Evolutionary conservation across 495 filamentous ascomycete species (phyloP).

Genomic region (Hypoxylon intermedium): DNA sequence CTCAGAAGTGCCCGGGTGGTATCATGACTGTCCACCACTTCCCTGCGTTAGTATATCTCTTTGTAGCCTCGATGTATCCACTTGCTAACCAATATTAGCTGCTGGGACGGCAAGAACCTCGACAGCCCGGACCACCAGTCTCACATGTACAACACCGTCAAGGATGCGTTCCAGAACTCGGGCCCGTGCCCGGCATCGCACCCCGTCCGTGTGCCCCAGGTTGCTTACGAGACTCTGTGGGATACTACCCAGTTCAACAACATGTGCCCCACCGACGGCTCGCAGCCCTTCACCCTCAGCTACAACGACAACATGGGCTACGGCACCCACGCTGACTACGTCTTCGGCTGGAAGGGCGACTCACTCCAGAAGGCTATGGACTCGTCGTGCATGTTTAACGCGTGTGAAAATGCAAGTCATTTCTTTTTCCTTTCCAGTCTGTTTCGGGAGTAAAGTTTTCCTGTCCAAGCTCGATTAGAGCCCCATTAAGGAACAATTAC

Average conservation of each 20-base stretch:
- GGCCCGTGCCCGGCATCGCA: constrained; percentile 59
- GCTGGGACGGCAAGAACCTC: constrained; percentile 66
- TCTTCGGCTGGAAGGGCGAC: constrained; percentile 58
- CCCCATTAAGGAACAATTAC: too few species aligned
- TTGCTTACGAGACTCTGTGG: constrained; percentile 62
- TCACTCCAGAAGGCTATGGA: constrained; percentile 55
- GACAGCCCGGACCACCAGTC: constrained; percentile 64
- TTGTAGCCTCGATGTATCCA: background rate
- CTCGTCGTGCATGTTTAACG: constrained; percentile 53
- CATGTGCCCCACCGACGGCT: constrained; percentile 55
- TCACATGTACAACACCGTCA: constrained; percentile 59
- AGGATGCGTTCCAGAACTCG: constrained; percentile 53
- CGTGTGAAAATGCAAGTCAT: constrained; percentile 51
- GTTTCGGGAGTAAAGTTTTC: too few species aligned
- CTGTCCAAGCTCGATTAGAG: too few species aligned
- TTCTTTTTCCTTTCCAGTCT: too few species aligned
- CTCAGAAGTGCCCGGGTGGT: constrained; percentile 51
- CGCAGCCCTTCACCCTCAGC: constrained; percentile 54
- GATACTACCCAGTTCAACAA: constrained; percentile 56
- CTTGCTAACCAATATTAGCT: constrained; percentile 39
- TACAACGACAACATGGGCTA: constrained; percentile 55
- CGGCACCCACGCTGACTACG: constrained; percentile 56
- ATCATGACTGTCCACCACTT: constrained; percentile 64
- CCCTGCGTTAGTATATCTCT: constrained; percentile 49
- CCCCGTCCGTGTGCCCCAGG: constrained; percentile 56